phyloP scores from a whole-genome alignment of 768 basidiomycete species.

The Termitomyces sp. region DNA sequence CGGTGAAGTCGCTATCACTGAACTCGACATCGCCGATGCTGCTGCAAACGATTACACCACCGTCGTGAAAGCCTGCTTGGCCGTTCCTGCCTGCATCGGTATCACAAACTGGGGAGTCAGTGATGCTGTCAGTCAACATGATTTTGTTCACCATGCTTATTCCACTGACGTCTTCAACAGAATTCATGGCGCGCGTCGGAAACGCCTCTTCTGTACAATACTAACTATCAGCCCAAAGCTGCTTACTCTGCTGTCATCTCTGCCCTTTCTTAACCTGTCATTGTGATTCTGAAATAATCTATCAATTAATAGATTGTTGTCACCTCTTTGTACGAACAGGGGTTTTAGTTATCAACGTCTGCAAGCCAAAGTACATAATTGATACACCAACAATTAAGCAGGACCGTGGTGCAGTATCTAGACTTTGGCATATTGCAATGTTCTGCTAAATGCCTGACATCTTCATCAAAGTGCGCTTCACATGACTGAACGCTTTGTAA shows the following conservation, averaged over 20 bases:
- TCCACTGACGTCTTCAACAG: conserved; percentile 7
- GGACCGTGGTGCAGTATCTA: neutral
- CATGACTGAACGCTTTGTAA: too few species aligned
- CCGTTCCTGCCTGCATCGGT: conserved; percentile 35
- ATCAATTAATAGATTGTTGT: neutral
- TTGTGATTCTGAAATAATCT: neutral
- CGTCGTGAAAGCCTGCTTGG: conserved; percentile 38
- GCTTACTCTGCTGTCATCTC: conserved; percentile 23
- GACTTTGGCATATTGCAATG: neutral
- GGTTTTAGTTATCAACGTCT: neutral
- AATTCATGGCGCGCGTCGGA: conserved; percentile 23
- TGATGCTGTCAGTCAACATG: conserved; percentile 29
- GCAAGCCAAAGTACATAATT: neutral
- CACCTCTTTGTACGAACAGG: neutral
- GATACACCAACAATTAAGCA: neutral
- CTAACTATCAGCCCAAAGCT: conserved; percentile 21
- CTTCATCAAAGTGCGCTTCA: too few species aligned
- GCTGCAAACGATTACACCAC: conserved; percentile 18
- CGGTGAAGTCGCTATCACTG: conserved; percentile 42
- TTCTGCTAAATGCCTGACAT: too few species aligned
- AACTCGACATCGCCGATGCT: conserved; percentile 37
- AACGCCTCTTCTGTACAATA: conserved; percentile 23
- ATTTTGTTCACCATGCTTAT: neutral
- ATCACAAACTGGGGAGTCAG: conserved; percentile 49
- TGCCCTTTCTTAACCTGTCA: conserved; percentile 11